Evolutionary conservation across 768 basidiomycete species (phyloP), one percentile per base, ranked within the genome.

Genomic region (Leccinum boreale): DNA sequence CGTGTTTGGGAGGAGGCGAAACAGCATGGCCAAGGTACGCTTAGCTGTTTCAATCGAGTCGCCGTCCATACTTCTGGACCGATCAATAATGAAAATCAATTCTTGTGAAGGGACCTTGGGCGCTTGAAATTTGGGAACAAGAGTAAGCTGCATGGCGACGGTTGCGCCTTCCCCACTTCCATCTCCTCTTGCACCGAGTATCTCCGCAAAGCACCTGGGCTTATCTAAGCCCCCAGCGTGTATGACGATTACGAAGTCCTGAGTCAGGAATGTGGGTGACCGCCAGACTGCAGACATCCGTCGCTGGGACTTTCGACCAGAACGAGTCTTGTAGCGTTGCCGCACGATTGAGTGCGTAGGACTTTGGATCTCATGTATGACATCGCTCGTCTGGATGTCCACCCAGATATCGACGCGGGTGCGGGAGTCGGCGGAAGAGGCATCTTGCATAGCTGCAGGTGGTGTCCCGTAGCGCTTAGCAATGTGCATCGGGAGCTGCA

Each of bases 71-170:
- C 81, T 84, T 0, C 81, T 79, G 19, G 80, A 83, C 49, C 84
- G 71, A 59, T 87, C 85, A 12, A 87, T 71, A 7, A 87, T 58
- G 59, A 87, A 87, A 0, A 87, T 70, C 54, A 81, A 87, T 57
- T 87, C 85, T 52, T 84, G 84, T 0, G 71, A 64, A 11, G 58
- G 57, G 1, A 83, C 63, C 1, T 74, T 73, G 1, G 77, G 76
- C 4, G 83, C 62, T 19, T 72, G 65, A 57, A 81, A 79, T 45
- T 76, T 79, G 1, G 85, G 84, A 4, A 86, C 77, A n/a, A 86
- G 64, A 0, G 78, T 80, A 39, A 85, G 65, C 42, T 81, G 82
- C 71, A 85, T 68, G 1, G 82, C 82, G 3, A 83, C 62, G 1
- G 79, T 77, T 42, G 70, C 62, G 1, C 26, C 49, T 6, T 51